Base-by-base conservation (phyloP, 139 green algal genomes). In the Micromonas commoda region DNA sequence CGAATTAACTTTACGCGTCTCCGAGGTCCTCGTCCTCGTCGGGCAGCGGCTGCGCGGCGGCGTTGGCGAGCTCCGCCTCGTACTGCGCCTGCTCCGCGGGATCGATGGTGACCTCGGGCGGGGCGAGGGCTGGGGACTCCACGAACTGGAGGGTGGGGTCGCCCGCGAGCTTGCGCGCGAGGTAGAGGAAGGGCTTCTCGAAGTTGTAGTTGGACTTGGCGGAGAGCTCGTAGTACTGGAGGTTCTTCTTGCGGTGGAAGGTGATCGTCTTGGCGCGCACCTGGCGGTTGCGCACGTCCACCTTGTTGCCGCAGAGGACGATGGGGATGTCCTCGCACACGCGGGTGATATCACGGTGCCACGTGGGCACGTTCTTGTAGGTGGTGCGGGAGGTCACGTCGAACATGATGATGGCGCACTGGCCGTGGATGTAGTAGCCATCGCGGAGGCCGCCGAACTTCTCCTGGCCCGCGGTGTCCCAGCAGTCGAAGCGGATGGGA, bases 321-420 rank as follows among this genome's bases (percentile, higher is more conserved):
- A 99, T 97, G 73, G 96, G 96, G 75, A 99, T 99, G 86, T 97
- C 97, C 45, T 99, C 95, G 80, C 96, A 99, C 61, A 99, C 96
- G 32, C 74, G 85, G 90, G 93, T 97, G 26, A 99, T 86, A 80
- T 99, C 96, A 32, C 96, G 88, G 86, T 98, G 93, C 95, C 95
- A 99, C 21, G 92, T 97, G 65, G 96, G 96, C 23, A 99, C 94
- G 83, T 97, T 98, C 91, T 99, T 99, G 89, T 99, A 99, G 35
- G 96, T 98, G 54, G 97, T 87, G 35, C 96, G 90, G 20, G 91
- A 97, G 1, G 96, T 99, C n/a, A 99, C 96, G 84, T 99, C 96
- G 88, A 99, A 99, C 95, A 99, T 98, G 87, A 99, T 99, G 90
- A 99, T 98, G 23, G 95, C 96, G 84, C 96, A 99, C 85, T 99